A percentile compares a stretch with the other conserved stretches of the same genome.
These are phyloP conservation scores for Hippophae gyantsensis DNA, from an alignment of 306 rosid species.

Conservation along the genomic window DNA sequence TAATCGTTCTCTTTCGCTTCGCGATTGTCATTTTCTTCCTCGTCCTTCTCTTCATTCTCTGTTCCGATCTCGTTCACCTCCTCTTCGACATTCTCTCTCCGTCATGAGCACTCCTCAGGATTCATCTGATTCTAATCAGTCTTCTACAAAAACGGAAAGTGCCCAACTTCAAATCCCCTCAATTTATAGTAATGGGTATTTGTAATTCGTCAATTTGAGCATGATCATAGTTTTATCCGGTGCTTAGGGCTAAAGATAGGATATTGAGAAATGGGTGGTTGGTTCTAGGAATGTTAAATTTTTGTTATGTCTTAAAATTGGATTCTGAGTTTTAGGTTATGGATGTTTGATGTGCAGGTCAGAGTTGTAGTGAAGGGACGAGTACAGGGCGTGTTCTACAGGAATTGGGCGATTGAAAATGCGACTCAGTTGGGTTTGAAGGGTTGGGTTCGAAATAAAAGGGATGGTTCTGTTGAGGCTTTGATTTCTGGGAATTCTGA, in stretches of 20 bases:
- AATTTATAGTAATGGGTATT: not conserved
- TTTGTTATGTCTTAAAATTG: not conserved
- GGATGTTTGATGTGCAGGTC: constrained; percentile 41
- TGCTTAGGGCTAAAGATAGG: not conserved
- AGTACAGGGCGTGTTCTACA: constrained; percentile 66
- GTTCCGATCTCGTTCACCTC: constrained; percentile 38
- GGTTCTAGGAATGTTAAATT: not conserved
- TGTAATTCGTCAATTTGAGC: no score
- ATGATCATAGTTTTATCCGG: no score
- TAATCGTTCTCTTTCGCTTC: constrained; percentile 40
- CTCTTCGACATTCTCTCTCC: constrained; percentile 32
- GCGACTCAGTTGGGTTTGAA: constrained; percentile 39
- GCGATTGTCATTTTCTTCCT: constrained; percentile 40
- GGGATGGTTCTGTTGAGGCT: constrained; percentile 54
- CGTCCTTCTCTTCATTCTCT: constrained; percentile 40
- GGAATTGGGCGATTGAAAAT: constrained; percentile 42
- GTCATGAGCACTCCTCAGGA: constrained; percentile 37
- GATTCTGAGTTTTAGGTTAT: not conserved
- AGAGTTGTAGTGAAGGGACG: constrained; percentile 79
- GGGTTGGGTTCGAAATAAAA: constrained; percentile 47
- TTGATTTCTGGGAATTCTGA: constrained; percentile 37
- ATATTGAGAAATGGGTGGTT: constrained; percentile 3
- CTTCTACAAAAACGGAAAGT: constrained; percentile 52
- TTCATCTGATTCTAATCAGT: constrained; percentile 17
- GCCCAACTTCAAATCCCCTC: not conserved